Evolutionary conservation across 352 stramenopile species (phyloP).

Genomic region (Phytopythium kandeliae): DNA sequence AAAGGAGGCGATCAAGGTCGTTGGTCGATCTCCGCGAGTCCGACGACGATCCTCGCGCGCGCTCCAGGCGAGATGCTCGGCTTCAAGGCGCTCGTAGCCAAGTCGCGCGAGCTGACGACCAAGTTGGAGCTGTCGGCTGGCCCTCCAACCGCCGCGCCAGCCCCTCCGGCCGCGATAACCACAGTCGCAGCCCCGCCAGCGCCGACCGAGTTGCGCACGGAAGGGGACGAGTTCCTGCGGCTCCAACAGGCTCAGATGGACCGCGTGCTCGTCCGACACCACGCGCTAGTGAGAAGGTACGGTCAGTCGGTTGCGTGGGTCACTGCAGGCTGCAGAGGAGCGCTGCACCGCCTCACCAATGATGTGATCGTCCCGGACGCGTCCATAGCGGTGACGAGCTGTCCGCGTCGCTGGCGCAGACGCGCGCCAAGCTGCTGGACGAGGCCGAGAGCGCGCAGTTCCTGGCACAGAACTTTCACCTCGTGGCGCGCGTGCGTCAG

Average conservation of each 20-base stretch:
- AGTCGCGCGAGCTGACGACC: constrained; percentile 64
- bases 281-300: constrained; percentile 47
- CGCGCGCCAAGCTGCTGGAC: constrained; percentile 44
- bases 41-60: too few relatives aligned
- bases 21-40: too few relatives aligned
- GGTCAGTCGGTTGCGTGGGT: too few relatives aligned
- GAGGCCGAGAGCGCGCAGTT: constrained; percentile 69
- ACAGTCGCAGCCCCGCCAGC: neutral
- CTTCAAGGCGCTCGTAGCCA: constrained; percentile 72
- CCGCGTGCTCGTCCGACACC: constrained; percentile 27
- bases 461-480: constrained; percentile 55
- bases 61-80: too few relatives aligned
- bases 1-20: too few relatives aligned
- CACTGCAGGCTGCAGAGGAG: too few relatives aligned
- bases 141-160: too few relatives aligned
- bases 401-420: constrained; percentile 22
- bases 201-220: constrained; percentile 9
- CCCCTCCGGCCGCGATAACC: constrained; percentile 11
- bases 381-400: constrained; percentile 43
- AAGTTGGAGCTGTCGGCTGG: constrained; percentile 52
- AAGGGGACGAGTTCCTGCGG: constrained; percentile 39
- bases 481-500: constrained; percentile 45
- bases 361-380: too few relatives aligned
- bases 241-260: constrained; percentile 28
- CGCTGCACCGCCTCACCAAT: too few relatives aligned